Conservation (phyloP, 805 yeast species). For the Zygotorulaspora danielsina region DNA sequence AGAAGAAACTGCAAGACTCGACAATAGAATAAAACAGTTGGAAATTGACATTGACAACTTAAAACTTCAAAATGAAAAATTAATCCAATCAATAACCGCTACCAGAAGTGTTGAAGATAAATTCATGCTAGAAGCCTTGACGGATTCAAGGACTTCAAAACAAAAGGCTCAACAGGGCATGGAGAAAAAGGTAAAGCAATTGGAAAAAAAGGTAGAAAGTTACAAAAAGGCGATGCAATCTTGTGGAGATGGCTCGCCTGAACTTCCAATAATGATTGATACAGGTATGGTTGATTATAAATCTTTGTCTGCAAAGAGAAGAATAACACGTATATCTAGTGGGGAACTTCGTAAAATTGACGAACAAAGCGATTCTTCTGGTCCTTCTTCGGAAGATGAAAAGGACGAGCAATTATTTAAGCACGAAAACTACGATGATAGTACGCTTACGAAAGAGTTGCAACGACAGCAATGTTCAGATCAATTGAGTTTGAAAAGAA, state of each 20-base stretch:
- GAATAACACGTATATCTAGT: conserved; percentile 28
- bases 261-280: conserved; percentile 5
- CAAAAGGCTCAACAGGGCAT: conserved; percentile 17
- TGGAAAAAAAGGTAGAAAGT: conserved; percentile 31
- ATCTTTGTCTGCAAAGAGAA: conserved; percentile 8
- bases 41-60: conserved; percentile 34
- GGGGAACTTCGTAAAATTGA: conserved; percentile 26
- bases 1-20: conserved; percentile 23
- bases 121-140: conserved; percentile 21
- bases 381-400: conserved; percentile 24
- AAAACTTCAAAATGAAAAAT: conserved; percentile 33
- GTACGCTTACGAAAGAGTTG: conserved; percentile 8
- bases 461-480: conserved; percentile 2
- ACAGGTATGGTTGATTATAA: conserved; percentile 1
- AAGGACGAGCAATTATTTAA: conserved; percentile 11
- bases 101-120: conserved; percentile 28
- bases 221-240: conserved; percentile 27
- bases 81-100: conserved; percentile 29
- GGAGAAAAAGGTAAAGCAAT: conserved; percentile 27
- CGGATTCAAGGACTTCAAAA: conserved; percentile 11
- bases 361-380: conserved; percentile 23
- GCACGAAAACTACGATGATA: conserved; percentile 3
- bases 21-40: conserved; percentile 32
- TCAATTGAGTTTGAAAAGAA: conserved; percentile 10
- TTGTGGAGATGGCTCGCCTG: conserved; percentile 13